These are phyloP conservation scores for Suillus luteus DNA, from an alignment of 768 basidiomycete genomes.

Conservation along the genomic window DNA sequence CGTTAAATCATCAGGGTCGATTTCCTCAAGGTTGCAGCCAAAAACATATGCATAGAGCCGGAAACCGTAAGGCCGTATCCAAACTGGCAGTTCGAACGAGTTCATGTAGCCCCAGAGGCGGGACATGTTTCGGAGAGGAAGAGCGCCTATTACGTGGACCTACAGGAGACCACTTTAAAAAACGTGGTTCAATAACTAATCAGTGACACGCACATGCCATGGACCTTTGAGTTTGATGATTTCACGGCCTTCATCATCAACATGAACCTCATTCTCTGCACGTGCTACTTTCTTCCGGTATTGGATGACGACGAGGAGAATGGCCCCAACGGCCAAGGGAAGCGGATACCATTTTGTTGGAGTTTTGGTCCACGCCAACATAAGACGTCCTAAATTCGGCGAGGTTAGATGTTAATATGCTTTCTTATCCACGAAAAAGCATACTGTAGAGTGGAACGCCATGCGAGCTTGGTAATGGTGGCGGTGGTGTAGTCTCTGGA, in stretches of 20 bases:
- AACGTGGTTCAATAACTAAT: not conserved
- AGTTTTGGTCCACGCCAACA: constrained; percentile 81
- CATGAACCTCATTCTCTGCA: constrained; percentile 62
- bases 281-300: constrained; percentile 61
- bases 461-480: constrained; percentile 40
- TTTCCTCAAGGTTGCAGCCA: constrained; percentile 92
- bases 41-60: constrained; percentile 85
- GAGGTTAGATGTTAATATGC: constrained; percentile 12
- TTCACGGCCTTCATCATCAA: constrained; percentile 84
- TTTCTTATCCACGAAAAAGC: constrained; percentile 1
- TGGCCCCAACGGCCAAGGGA: constrained; percentile 85
- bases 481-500: constrained; percentile 51
- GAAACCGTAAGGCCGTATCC: constrained; percentile 92
- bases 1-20: constrained; percentile 76
- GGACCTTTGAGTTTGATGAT: constrained; percentile 83
- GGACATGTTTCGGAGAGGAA: constrained; percentile 94
- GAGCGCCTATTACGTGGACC: constrained; percentile 96
- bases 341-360: constrained; percentile 96
- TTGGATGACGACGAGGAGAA: constrained; percentile 80
- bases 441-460: constrained; percentile 53
- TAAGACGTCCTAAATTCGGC: constrained; percentile 52
- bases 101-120: constrained; percentile 97
- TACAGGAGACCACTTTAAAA: constrained; percentile 30
- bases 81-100: constrained; percentile 88
- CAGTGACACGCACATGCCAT: constrained; percentile 74